Base-by-base conservation (phyloP, 1,284 basidiomycete species). In the Coniophora puteana region DNA sequence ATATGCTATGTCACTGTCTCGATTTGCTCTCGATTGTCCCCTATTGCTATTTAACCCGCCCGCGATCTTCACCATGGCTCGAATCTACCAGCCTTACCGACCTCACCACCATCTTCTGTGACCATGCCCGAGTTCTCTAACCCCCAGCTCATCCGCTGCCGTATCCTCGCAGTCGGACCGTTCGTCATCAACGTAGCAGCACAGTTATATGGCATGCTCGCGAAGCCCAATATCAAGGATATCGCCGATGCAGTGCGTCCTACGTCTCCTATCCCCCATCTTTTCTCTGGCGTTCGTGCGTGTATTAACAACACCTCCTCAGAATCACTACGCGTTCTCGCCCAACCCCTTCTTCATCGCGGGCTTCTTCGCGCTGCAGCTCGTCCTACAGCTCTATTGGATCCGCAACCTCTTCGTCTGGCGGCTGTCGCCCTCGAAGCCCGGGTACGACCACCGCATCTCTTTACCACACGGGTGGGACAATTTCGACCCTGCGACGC, bases 271-370 rank as follows among this genome's bases (percentile, higher is more conserved):
- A n/a, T 36, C 12, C 36, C 14, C 17, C 21, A n/a, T n/a, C n/a
- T n/a, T n/a, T n/a, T n/a, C n/a, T n/a, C n/a, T n/a, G 17, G 26
- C n/a, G 3, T 7, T 5, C 18, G 21, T 40, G 3, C 3, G 4
- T 26, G 16, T 12, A 4, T 25, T 21, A 18, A 30, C 11, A 14
- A 33, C 28, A 18, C 30, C 18, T 13, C 29, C 11, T 8, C 20
- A 66, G 62, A 62, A 65, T 40, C 61, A 65, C 36, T 65, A 58
- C 24, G 64, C 62, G 2, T 63, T 61, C 47, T 66, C 62, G 1
- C 59, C 62, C 17, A 58, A 62, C 44, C 58, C 61, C 0, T 54
- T 47, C 48, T 63, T 65, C 50, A 62, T 66, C 34, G 59, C 54
- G 4, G 58, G 55, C 3, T 63, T 64, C 52, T 65, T 65, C 51